Evolutionary conservation across 2,329 filamentous ascomycete genomes (phyloP).

Genomic region (Mycosphaerella sp.): DNA sequence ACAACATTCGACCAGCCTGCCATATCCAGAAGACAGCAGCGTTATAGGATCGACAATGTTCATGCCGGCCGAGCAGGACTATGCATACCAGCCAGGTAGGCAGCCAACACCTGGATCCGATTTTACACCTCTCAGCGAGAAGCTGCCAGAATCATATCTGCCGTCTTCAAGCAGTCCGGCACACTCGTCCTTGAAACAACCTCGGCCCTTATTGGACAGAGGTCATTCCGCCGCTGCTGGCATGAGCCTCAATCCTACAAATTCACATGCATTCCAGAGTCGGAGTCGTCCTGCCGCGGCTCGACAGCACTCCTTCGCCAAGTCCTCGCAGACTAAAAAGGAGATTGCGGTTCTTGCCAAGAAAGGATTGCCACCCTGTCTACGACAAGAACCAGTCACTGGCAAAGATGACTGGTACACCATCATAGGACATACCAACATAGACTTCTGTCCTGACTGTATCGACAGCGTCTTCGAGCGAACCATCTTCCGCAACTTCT

Average conservation of each 20-base stretch:
- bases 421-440: constrained; percentile 60
- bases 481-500: constrained; percentile 61
- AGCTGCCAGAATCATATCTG: neutral
- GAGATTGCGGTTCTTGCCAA: constrained; percentile 46
- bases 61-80: constrained; percentile 42
- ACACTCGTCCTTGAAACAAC: constrained; percentile 5
- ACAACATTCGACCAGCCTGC: constrained; percentile 32
- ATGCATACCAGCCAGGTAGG: constrained; percentile 33
- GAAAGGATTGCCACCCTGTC: constrained; percentile 58
- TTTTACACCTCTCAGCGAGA: neutral
- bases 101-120: constrained; percentile 9
- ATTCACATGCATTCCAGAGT: constrained; percentile 2
- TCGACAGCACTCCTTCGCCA: constrained; percentile 21
- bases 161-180: constrained; percentile 7
- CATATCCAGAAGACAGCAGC: constrained; percentile 41
- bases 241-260: neutral
- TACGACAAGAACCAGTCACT: constrained; percentile 55
- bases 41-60: constrained; percentile 31
- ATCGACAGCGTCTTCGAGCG: constrained; percentile 63
- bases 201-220: constrained; percentile 11
- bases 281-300: constrained; percentile 13
- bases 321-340: constrained; percentile 26
- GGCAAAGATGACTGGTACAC: constrained; percentile 76
- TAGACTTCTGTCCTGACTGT: constrained; percentile 79
- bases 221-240: constrained; percentile 8